Conservation (phyloP, 2,329 filamentous ascomycete species). For the Colletotrichum sansevieriae region DNA sequence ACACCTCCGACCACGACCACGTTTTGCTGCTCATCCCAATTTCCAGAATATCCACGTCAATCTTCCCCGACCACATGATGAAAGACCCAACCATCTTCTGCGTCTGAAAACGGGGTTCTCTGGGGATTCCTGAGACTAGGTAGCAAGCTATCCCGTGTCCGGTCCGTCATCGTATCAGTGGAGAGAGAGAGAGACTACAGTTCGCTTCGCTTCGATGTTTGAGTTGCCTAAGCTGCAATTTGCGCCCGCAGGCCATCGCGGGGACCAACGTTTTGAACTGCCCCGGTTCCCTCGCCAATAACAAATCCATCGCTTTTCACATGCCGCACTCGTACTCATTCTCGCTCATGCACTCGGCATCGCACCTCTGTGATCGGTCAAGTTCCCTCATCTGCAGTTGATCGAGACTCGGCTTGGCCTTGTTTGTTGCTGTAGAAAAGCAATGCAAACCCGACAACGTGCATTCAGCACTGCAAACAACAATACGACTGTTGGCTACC, state of each 20-base stretch:
- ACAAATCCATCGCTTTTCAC: background rate
- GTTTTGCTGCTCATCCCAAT: conserved; percentile 3
- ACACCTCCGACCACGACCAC: background rate
- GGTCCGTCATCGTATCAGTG: too few species aligned
- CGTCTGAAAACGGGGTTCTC: background rate
- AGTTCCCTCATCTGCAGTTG: conserved; percentile 4
- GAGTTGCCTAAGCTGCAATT: background rate
- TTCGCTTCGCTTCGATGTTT: too few species aligned
- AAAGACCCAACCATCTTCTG: background rate
- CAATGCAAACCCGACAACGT: background rate
- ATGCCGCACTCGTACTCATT: background rate
- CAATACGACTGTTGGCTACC: background rate
- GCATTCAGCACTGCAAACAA: background rate
- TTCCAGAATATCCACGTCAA: conserved; percentile 7
- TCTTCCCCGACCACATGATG: conserved; percentile 10
- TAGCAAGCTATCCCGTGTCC: background rate
- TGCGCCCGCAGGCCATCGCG: conserved; percentile 3
- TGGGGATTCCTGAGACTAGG: background rate
- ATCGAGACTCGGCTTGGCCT: background rate
- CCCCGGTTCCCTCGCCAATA: background rate
- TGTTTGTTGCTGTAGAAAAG: background rate
- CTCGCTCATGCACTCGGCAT: conserved; percentile 20
- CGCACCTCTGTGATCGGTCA: conserved; percentile 7
- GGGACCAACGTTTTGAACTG: background rate
- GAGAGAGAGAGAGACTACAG: too few species aligned